phyloP scores from a whole-genome alignment of 306 rosid genomes.

The Cicer cuneatum region DNA sequence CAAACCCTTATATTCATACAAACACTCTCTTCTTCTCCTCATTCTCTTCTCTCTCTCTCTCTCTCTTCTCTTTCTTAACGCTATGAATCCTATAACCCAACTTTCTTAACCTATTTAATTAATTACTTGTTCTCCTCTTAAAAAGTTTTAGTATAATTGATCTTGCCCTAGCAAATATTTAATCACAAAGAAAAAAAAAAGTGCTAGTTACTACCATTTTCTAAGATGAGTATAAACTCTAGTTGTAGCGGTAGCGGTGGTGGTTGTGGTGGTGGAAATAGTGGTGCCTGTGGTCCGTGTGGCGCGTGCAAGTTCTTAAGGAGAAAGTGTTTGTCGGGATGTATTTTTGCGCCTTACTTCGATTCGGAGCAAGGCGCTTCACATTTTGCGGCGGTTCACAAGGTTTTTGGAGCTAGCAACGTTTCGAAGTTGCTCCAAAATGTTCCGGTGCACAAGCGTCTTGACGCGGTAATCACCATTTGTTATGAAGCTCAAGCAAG shows the following conservation, averaged over 20 bases:
- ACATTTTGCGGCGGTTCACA: constrained; percentile 92
- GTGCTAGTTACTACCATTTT: not conserved
- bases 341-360: constrained; percentile 91
- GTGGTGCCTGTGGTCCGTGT: constrained; percentile 70
- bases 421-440: constrained; percentile 81
- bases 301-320: constrained; percentile 94
- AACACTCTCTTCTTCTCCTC: constrained; percentile 2
- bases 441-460: constrained; percentile 77
- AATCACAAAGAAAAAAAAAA: not conserved
- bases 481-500: constrained; percentile 93
- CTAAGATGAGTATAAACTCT: constrained; percentile 64
- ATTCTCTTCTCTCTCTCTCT: constrained; percentile 16
- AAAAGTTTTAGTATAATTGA: not conserved
- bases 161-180: constrained; percentile 2
- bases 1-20: constrained; percentile 57
- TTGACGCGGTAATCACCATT: constrained; percentile 86
- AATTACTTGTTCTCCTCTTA: not conserved
- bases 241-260: constrained; percentile 46
- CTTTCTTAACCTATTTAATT: constrained; percentile 19
- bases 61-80: not conserved
- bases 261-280: constrained; percentile 16
- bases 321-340: constrained; percentile 78
- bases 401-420: constrained; percentile 96
- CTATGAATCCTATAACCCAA: constrained; percentile 28
- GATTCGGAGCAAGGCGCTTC: constrained; percentile 92